Conservation (phyloP, 163 green algal genomes). For the Scenedesmus sp. region DNA sequence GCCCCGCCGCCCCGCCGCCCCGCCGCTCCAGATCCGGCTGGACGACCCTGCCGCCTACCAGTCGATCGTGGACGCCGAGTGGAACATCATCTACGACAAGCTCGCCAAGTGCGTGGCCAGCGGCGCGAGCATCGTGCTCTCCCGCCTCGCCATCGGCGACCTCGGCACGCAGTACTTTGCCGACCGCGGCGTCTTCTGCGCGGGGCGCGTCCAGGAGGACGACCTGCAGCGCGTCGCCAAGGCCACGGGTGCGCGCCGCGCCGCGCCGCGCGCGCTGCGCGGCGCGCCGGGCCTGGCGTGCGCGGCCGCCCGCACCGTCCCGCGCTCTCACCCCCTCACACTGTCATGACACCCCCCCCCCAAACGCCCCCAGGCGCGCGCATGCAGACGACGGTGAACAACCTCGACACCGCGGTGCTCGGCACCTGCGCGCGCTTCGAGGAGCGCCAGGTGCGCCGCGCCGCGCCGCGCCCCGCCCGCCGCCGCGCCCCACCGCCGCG, state of each 20-base stretch:
- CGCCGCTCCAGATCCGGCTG: too few species aligned
- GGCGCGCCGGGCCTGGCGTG: neutral
- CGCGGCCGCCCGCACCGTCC: neutral
- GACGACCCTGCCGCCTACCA: conserved; percentile 95
- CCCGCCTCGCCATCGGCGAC: conserved; percentile 94
- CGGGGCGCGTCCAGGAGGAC: conserved; percentile 87
- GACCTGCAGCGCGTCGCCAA: conserved; percentile 92
- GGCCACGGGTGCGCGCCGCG: conserved; percentile 79
- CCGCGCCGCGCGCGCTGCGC: neutral
- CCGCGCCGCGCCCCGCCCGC: too few species aligned
- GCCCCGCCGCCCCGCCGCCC: conserved; percentile 28
- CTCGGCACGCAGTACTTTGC: conserved; percentile 99
- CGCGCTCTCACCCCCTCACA: neutral
- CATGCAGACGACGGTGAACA: conserved; percentile 96
- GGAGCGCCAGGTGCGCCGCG: conserved; percentile 81
- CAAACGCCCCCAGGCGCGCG: conserved; percentile 66
- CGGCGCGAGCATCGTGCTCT: conserved; percentile 91
- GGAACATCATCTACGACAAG: conserved; percentile 99
- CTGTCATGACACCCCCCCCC: too few species aligned
- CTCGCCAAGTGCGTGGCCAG: conserved; percentile 88
- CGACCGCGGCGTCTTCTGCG: conserved; percentile 97
- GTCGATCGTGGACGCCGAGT: conserved; percentile 98
- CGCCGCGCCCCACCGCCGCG: too few species aligned
- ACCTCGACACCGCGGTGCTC: conserved; percentile 82
- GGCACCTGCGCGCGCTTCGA: conserved; percentile 91